A percentile compares a stretch with the other conserved stretches of the same genome.
These are phyloP conservation scores for Naganishia sp. DNA, from an alignment of 1,284 basidiomycete species.

Conservation along the genomic window DNA sequence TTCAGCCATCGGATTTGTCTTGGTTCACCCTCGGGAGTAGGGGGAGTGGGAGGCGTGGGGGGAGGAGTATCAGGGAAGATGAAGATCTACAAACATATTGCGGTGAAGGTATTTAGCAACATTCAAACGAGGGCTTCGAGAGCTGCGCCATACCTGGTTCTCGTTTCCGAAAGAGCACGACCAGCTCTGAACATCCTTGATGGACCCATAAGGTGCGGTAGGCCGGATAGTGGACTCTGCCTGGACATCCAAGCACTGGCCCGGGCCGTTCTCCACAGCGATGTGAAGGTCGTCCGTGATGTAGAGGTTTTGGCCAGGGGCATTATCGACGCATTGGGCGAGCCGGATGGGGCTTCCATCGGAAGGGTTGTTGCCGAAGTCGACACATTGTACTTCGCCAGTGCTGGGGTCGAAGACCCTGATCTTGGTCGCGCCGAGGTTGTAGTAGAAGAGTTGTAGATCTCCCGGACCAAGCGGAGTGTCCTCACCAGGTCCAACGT, in stretches of 20 bases:
- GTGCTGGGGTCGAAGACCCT: not conserved
- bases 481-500: not conserved
- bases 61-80: not conserved
- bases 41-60: too few relatives aligned
- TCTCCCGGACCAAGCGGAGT: not conserved
- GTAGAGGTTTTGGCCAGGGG: not conserved
- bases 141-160: slow-evolving; percentile 16
- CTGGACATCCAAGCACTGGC: slow-evolving; percentile 13
- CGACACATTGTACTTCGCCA: slow-evolving; percentile 1
- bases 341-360: slow-evolving; percentile 34
- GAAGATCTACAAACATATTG: slow-evolving; percentile 1
- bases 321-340: slow-evolving; percentile 27
- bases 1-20: not conserved
- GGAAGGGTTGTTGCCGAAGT: slow-evolving; percentile 11
- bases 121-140: not conserved
- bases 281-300: slow-evolving; percentile 19
- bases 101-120: not conserved
- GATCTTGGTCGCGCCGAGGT: slow-evolving; percentile 3
- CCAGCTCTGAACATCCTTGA: slow-evolving; percentile 21
- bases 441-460: slow-evolving; percentile 11
- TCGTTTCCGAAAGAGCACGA: slow-evolving; percentile 6
- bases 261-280: slow-evolving; percentile 20
- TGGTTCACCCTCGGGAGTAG: not conserved
- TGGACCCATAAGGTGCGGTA: slow-evolving; percentile 1
- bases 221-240: not conserved